These are phyloP conservation scores for Suillus placidus DNA, from an alignment of 768 basidiomycete species.

Conservation along the genomic window DNA sequence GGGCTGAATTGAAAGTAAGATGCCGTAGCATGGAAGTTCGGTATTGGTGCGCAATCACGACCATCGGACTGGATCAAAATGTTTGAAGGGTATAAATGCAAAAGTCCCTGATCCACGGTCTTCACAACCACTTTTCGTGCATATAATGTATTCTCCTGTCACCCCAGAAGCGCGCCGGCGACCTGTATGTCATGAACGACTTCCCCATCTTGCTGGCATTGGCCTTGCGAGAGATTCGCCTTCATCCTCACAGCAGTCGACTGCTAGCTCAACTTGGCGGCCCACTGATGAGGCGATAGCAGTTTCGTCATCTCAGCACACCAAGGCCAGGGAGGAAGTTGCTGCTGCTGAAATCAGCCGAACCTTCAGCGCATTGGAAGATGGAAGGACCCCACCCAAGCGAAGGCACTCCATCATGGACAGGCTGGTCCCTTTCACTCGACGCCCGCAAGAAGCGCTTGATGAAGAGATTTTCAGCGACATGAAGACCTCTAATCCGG, in stretches of 20 bases:
- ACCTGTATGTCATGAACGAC: constrained; percentile 4
- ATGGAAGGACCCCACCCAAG: constrained; percentile 14
- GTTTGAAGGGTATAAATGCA: background rate
- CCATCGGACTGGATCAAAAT: constrained; percentile 1
- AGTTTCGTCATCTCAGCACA: background rate
- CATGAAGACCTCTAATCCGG: constrained; percentile 27
- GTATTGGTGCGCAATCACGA: background rate
- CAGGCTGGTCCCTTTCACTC: constrained; percentile 16
- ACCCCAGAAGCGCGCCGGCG: background rate
- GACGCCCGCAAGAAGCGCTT: constrained; percentile 18
- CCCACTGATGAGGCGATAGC: background rate
- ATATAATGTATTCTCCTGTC: background rate
- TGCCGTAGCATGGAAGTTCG: background rate
- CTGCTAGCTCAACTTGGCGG: constrained; percentile 2
- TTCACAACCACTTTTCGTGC: background rate
- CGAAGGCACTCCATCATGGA: constrained; percentile 17
- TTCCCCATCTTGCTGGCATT: constrained; percentile 5
- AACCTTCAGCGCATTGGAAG: constrained; percentile 14
- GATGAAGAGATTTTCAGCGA: constrained; percentile 28
- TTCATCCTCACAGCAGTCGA: constrained; percentile 1
- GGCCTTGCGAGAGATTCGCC: background rate
- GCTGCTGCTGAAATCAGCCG: constrained; percentile 8
- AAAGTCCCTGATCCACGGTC: background rate
- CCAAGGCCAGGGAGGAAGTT: background rate
- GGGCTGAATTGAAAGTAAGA: constrained; percentile 3